Base-by-base conservation (phyloP, 148 eudicot genomes). In the Rhododendron henanense region DNA sequence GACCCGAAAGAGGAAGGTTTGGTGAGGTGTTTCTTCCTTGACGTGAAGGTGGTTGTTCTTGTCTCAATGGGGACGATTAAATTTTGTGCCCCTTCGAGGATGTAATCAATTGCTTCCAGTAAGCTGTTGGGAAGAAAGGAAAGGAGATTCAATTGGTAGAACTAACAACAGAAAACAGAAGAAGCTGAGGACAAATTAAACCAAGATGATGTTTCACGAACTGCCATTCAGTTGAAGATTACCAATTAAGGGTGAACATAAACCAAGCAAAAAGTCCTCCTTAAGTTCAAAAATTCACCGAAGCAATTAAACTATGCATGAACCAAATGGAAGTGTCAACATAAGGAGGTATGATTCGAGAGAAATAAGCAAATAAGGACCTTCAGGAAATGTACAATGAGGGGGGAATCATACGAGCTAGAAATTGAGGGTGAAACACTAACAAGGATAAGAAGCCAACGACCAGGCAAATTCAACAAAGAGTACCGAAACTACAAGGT, bases 71-170 rank as follows among this genome's bases (percentile, higher is more conserved):
- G 96, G 39, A 96, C 88, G 5, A 96, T 88, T 39, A 96, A 90
- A 89, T 90, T 90, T 81, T 95, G 98, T 23, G 98, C 90, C 5
- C 98, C 99, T 87, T 95, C 97, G 55, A 95, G 94, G 44, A 96
- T 92, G 92, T 75, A 92, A 80, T 96, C 97, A 78, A 96, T 93
- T 79, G 98, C 98, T 82, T 95, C 96, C 78, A 91, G 83, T 79
- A 96, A 84, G 88, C 99, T 96, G 89, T n/a, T 45, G 35, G 47
- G 78, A 41, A 83, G 44, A 44, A 85, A 23, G 10, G 19, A 63
- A 37, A 33, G 6, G 6, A 47, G 9, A 33, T 71, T 71, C 19
- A 71, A 31, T 31, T 14, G 76, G 41, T 31, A 33, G 76, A 71
- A 71, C 74, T 25, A 67, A 67, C 14, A 67, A 67, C 33, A n/a